A percentile compares a stretch with the other conserved stretches of the same genome.
These are phyloP conservation scores for Neoboletus brunneissimus DNA, from an alignment of 768 basidiomycete genomes.

Conservation along the genomic window DNA sequence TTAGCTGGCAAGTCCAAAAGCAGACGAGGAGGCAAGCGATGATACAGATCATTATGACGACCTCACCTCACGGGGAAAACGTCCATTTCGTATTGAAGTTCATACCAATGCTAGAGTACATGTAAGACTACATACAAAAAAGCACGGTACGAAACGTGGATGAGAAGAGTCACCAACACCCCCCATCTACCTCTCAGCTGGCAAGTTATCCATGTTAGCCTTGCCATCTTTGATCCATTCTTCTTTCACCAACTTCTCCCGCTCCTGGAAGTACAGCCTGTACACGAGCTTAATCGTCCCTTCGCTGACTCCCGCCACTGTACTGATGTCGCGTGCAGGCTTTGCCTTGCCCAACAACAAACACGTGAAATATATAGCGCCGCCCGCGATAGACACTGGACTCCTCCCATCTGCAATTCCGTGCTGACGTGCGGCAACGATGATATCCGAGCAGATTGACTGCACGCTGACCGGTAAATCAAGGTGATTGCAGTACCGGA, in stretches of 20 bases:
- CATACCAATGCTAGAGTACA: constrained; percentile 18
- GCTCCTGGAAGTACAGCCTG: constrained; percentile 68
- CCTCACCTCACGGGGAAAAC: not conserved
- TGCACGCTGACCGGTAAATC: constrained; percentile 82
- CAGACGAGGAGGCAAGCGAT: constrained; percentile 27
- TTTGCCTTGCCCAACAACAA: constrained; percentile 73
- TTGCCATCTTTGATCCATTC: constrained; percentile 83
- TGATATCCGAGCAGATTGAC: constrained; percentile 79
- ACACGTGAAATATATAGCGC: constrained; percentile 92
- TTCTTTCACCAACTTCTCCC: constrained; percentile 76
- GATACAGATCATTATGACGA: not conserved
- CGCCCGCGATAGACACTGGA: constrained; percentile 98
- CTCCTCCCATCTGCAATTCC: constrained; percentile 92
- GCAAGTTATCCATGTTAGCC: constrained; percentile 42
- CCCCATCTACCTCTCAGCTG: constrained; percentile 21
- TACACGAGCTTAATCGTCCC: constrained; percentile 93
- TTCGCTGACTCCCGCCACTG: constrained; percentile 92
- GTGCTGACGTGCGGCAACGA: constrained; percentile 72
- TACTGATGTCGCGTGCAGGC: constrained; percentile 80
- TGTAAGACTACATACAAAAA: constrained; percentile 16
- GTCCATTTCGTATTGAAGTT: constrained; percentile 7
- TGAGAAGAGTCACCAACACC: not conserved
- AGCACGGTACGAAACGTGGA: constrained; percentile 11
- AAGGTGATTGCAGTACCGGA: constrained; percentile 93
- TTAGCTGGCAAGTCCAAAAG: constrained; percentile 25